Evolutionary conservation across 495 filamentous ascomycete genomes (phyloP), one percentile per base, ranked within the genome.

Genomic region (Xylaria flabelliformis): DNA sequence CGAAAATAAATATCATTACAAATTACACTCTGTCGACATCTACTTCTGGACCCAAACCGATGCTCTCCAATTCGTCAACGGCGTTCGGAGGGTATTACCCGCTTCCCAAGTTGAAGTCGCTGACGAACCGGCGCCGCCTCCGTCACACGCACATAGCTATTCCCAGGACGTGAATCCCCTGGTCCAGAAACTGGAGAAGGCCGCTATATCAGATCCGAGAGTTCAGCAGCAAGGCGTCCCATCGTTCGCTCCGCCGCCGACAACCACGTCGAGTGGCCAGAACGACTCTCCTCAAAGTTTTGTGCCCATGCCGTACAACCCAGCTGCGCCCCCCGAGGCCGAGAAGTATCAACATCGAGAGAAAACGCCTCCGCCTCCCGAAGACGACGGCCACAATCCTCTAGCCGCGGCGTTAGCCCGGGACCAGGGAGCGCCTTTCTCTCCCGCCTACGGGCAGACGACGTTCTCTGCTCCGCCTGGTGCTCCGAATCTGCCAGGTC

Each of bases 11-110:
- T 92, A 92, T 69, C 85, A 92, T 66, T 91, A 93, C 78, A 91
- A 89, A 72, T 83, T 97, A 0, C 91, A 97, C 76, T 93, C 93
- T 2, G 73, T 97, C 67, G 94, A 97, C 78, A 87, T 97, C 50
- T 97, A 97, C 80, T 95, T 97, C 81, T 97, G 93, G 93, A 93
- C 88, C 0, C 82, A 87, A 63, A 87, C 91, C 41, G 94, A 97
- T 80, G 91, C 91, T 4, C 82, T 88, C 39, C 83, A 89, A 58
- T 94, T 97, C 71, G 82, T 97, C 65, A 90, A 93, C 72, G 84
- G 86, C 32, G 77, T 90, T 42, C 85, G 89, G 56, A 85, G 83
- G 34, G 81, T 94, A 19, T 82, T 94, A 5, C 86, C 90, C 50
- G 76, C 78, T 0, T 74, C 85, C 42, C 93, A 95, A 73, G 82